Conservation (phyloP, 2,329 filamentous ascomycete genomes). For the Mariannaea sp. region DNA sequence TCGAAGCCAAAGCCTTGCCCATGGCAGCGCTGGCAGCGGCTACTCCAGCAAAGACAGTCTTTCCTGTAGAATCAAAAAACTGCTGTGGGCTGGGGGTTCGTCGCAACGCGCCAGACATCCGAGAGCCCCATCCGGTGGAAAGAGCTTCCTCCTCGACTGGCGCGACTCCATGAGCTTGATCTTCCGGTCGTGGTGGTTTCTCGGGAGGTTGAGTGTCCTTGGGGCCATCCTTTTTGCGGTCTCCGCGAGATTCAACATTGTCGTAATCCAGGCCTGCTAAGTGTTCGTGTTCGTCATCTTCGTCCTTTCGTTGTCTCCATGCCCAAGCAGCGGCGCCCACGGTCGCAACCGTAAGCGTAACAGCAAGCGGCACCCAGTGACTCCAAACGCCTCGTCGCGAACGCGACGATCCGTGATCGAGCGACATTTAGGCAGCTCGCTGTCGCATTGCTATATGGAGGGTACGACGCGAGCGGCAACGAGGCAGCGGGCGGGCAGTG, state of each 20-base stretch:
- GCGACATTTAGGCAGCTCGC: slow-evolving; percentile 56
- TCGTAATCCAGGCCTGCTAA: slow-evolving; percentile 55
- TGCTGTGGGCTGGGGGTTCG: slow-evolving; percentile 87
- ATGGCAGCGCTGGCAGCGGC: slow-evolving; percentile 82
- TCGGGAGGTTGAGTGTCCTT: slow-evolving; percentile 42
- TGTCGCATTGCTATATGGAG: slow-evolving; percentile 43
- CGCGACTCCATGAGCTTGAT: slow-evolving; percentile 49
- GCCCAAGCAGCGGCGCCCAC: slow-evolving; percentile 88
- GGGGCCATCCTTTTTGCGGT: slow-evolving; percentile 56
- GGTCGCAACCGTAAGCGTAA: slow-evolving; percentile 87
- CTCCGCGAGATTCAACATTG: slow-evolving; percentile 58
- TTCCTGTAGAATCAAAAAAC: slow-evolving; percentile 81
- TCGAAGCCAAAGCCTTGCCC: slow-evolving; percentile 80
- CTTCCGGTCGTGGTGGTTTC: slow-evolving; percentile 46
- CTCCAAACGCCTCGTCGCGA: slow-evolving; percentile 68
- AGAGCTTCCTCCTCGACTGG: slow-evolving; percentile 39
- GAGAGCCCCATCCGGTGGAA: slow-evolving; percentile 68
- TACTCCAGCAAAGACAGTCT: slow-evolving; percentile 78
- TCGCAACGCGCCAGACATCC: slow-evolving; percentile 80
- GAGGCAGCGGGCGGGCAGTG: slow-evolving; percentile 26
- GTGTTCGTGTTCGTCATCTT: slow-evolving; percentile 66
- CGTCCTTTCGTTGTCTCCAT: slow-evolving; percentile 84
- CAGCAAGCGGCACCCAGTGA: slow-evolving; percentile 86
- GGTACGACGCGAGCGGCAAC: slow-evolving; percentile 28
- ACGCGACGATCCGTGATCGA: slow-evolving; percentile 63